Conservation (phyloP, 805 yeast genomes). For the Saccharomycopsis sp. region DNA sequence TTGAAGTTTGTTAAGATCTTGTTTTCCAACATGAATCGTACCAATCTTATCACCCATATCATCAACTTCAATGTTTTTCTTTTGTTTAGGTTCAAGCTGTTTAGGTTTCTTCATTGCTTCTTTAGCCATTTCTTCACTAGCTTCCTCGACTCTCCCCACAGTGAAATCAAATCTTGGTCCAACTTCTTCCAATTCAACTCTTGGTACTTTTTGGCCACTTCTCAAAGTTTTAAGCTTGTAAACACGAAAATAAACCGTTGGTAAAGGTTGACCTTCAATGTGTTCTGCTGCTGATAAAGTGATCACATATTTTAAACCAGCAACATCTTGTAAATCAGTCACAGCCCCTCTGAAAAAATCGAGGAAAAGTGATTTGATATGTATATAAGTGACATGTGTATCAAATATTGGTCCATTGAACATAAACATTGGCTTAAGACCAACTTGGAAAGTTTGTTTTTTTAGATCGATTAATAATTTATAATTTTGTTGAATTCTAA, state of each 20-base stretch:
- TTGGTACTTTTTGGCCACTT: constrained; percentile 83
- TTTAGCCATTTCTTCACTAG: constrained; percentile 82
- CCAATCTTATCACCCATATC: constrained; percentile 95
- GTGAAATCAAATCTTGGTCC: constrained; percentile 95
- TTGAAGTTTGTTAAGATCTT: constrained; percentile 83
- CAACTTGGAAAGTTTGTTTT: constrained; percentile 73
- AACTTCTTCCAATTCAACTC: constrained; percentile 89
- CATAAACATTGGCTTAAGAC: constrained; percentile 88
- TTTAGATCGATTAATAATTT: constrained; percentile 77
- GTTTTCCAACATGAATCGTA: constrained; percentile 92
- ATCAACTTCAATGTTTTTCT: constrained; percentile 87
- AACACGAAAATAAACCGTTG: constrained; percentile 83
- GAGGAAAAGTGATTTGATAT: constrained; percentile 78
- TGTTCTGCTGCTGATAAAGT: constrained; percentile 71
- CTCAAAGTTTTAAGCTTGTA: constrained; percentile 75
- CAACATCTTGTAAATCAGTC: constrained; percentile 80
- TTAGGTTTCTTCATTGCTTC: constrained; percentile 80
- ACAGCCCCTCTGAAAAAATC: constrained; percentile 88
- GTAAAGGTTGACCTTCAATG: constrained; percentile 53
- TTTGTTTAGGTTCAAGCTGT: constrained; percentile 71
- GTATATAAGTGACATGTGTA: constrained; percentile 76
- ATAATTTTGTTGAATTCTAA: constrained; percentile 59
- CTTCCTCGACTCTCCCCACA: constrained; percentile 76
- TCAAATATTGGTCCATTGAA: constrained; percentile 93
- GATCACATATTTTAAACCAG: constrained; percentile 89